Evolutionary conservation across 225 moss, liverwort and hornwort species (phyloP), one percentile per base, ranked within the genome.

Genomic region (Physcomitrium patens): DNA sequence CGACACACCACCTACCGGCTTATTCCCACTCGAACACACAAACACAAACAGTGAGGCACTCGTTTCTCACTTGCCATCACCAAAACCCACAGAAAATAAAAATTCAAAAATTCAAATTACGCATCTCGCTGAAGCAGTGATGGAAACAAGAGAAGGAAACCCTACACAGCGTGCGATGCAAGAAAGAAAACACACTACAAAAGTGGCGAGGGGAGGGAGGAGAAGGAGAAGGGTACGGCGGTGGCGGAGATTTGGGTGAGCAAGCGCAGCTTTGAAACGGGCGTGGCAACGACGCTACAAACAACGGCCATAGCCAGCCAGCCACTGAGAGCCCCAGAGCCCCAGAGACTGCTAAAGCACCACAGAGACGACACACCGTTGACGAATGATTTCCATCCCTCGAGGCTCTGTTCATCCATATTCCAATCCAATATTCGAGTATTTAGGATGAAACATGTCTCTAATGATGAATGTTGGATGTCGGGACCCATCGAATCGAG

Each of bases 261-360:
- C 12, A 10, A 50, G 18, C 9, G 45, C 18, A 69, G 52, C 8
- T 69, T 57, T 57, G 12, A 68, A 59, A 43, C 56, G 54, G 57
- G 58, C 78, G 78, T 78, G 71, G 48, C 54, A 65, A n/a, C 65
- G 57, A 78, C 74, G 74, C 65, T 20, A 65, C 58, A 65, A 45
- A 4, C 12, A n/a, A 41, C 42, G 17, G 47, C 17, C 17, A 53
- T 3, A 27, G 67, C 26, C 1, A 26, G 67, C n/a, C n/a, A 63
- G 46, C 31, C 5, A 5, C 12, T n/a, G n/a, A n/a, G n/a, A n/a
- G n/a, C n/a, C n/a, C n/a, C n/a, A n/a, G n/a, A n/a, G n/a, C n/a
- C n/a, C n/a, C n/a, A 24, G 23, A 5, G 20, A n/a, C 56, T 24
- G 24, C 24, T 24, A 11, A 5, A 46, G 23, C 31, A 46, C n/a